A percentile compares a stretch with the other conserved stretches of the same genome.
Conservation (phyloP, 768 basidiomycete genomes). For the Hericium rajendrae region DNA sequence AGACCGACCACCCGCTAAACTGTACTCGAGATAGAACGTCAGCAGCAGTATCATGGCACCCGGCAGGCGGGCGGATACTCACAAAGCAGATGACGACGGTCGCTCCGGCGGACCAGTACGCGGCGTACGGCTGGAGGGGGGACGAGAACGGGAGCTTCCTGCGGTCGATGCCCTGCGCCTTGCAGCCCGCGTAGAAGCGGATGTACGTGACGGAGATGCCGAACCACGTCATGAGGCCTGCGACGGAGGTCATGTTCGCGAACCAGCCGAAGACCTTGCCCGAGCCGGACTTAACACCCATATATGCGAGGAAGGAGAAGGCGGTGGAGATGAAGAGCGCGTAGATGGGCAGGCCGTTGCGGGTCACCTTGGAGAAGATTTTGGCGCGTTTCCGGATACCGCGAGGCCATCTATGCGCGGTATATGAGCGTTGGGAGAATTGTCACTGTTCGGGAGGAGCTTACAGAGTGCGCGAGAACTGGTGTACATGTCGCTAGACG, state of each 20-base stretch:
- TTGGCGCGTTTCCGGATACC: constrained; percentile 72
- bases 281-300: constrained; percentile 60
- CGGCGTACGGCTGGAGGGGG: constrained; percentile 62
- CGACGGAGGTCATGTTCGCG: constrained; percentile 45
- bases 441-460: constrained; percentile 17
- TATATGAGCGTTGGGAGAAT: background rate
- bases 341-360: constrained; percentile 67
- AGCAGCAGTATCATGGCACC: no score
- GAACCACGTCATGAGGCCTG: constrained; percentile 39
- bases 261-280: constrained; percentile 77
- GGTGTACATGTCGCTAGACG: constrained; percentile 82
- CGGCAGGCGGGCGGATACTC: constrained; percentile 15
- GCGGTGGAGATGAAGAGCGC: constrained; percentile 58
- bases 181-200: constrained; percentile 79
- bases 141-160: constrained; percentile 60
- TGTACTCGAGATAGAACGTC: constrained; percentile 11
- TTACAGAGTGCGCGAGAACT: constrained; percentile 78
- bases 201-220: constrained; percentile 39
- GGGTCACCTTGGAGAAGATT: constrained; percentile 62
- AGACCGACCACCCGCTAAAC: constrained; percentile 43
- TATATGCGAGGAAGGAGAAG: constrained; percentile 71
- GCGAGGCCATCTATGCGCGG: constrained; percentile 63
- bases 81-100: constrained; percentile 52
- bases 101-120: constrained; percentile 36
- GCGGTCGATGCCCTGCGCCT: constrained; percentile 71